Base-by-base conservation (phyloP, 176 grass and related monocot genomes). In the Pharus latifolius region DNA sequence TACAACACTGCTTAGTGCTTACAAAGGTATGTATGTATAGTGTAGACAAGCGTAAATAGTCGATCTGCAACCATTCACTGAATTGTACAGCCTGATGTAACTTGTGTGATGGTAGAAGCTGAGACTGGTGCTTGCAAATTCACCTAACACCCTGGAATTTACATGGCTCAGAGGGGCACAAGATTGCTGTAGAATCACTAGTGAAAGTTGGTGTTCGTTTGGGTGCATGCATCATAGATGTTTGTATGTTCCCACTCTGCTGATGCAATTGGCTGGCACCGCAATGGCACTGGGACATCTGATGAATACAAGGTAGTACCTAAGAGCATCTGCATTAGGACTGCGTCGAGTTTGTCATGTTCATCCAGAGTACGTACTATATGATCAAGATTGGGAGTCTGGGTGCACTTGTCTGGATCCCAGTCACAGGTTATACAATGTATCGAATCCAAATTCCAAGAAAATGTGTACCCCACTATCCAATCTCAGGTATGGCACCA, bases 401-500 rank as follows among this genome's bases (percentile, higher is more conserved):
- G 47, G 69, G 23, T n/a, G 55, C 83, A 56, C 55, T 23, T 27
- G 40, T 34, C 42, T 38, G 70, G 70, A 75, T 58, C 40, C 23
- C 75, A 63, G 62, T 56, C 43, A 52, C 60, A 80, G 30, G 56
- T 56, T 42, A 63, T 80, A 30, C 63, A 80, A 25, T 63, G 76
- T 63, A 85, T 70, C 56, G 23, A 22, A 32, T 55, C 63, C 62
- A 22, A 46, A 68, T 13, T 74, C 47, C 55, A 69, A 48, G 19
- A 25, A 62, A 73, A 17, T 40, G 25, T 29, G 54, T n/a, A n/a
- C n/a, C n/a, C n/a, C n/a, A n/a, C n/a, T n/a, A 85, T 75, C 56
- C 56, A 62, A 19, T 63, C 78, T 40, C 56, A 75, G 63, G 70
- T 63, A 75, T 78, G 51, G 83, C 60, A 56, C 82, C 67, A n/a